Conservation (phyloP, 1,284 basidiomycete species). For the Schizophyllum amplum region DNA sequence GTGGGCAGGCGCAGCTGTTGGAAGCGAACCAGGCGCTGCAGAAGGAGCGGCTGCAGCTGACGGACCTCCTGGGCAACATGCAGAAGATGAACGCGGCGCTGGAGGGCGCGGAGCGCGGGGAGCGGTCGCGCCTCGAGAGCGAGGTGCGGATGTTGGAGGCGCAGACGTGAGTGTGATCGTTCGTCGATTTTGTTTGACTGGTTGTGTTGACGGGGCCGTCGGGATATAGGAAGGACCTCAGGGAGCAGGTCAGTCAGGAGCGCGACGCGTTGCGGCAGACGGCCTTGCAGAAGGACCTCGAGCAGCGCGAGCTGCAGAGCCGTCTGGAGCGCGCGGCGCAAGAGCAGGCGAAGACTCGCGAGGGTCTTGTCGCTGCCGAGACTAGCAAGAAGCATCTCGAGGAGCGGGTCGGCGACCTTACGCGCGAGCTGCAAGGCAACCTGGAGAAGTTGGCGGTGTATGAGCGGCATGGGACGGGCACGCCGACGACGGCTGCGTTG, state of each 20-base stretch:
- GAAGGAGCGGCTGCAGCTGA: conserved; percentile 76
- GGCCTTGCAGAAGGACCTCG: conserved; percentile 74
- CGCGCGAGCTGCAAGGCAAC: conserved; percentile 64
- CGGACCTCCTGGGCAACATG: conserved; percentile 81
- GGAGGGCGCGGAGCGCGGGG: conserved; percentile 76
- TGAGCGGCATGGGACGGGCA: conserved; percentile 45
- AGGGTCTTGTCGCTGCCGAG: conserved; percentile 66
- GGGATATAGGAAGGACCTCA: conserved; percentile 59
- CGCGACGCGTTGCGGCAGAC: conserved; percentile 70
- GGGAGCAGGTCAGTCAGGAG: conserved; percentile 70
- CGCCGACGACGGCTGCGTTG: conserved; percentile 25
- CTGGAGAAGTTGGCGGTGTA: conserved; percentile 83
- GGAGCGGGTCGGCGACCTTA: conserved; percentile 66
- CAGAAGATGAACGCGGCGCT: conserved; percentile 86
- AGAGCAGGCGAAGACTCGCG: conserved; percentile 66
- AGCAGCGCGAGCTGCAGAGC: conserved; percentile 67
- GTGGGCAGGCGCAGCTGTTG: conserved; percentile 60
- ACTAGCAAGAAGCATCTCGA: conserved; percentile 79
- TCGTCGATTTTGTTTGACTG: background rate
- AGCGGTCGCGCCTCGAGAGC: conserved; percentile 71
- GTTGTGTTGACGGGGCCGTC: conserved; percentile 1
- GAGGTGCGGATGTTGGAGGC: conserved; percentile 73
- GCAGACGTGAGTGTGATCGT: conserved; percentile 51
- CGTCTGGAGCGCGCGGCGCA: conserved; percentile 59
- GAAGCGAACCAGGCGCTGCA: conserved; percentile 80